Base-by-base conservation (phyloP, 106 monocot species). In the Allium fistulosum region DNA sequence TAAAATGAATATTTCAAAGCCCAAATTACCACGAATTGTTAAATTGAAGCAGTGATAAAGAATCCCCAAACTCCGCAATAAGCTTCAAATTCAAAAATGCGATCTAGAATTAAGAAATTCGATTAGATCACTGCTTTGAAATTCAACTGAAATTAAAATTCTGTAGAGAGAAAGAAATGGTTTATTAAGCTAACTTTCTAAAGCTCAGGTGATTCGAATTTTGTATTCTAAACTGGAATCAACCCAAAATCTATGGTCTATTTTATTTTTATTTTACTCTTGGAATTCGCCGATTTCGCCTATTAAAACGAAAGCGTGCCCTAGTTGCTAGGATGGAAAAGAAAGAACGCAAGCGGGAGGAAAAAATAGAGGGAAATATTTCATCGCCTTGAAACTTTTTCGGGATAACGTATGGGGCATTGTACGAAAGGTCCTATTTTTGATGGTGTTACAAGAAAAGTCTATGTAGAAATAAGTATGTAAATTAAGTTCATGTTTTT, bases 151-250 rank as follows among this genome's bases (percentile, higher is more conserved):
- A 62, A 26, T 51, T 22, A 51, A 52, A 22, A 11, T 51, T 18
- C 11, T 14, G 57, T 46, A 16, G 56, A 61, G 56, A 65, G 27
- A 59, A 4, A 66, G 28, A 65, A 67, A 51, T 26, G 11, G 67
- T 57, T 48, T 53, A 15, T 28, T 28, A 7, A 51, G 51, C 67
- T 74, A 60, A 74, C 66, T 65, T 74, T 15, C 67, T 27, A 65
- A 62, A 61, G 7, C 51, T 51, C 51, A 50, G 49, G 26, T 7
- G 49, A 17, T 46, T 9, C 57, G 22, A 16, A 69, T 55, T 57
- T 47, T 48, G 47, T 26, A 67, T 11, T 9, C 52, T 2, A 50
- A 17, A 22, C 11, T 37, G 52, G 62, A 63, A 65, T 4, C 9
- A 7, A 17, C 22, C 49, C 45, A 17, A 65, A 16, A 48, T 65